phyloP scores from a whole-genome alignment of 192 early-diverging fungal genomes.

The Dimargaris xerosporica region DNA sequence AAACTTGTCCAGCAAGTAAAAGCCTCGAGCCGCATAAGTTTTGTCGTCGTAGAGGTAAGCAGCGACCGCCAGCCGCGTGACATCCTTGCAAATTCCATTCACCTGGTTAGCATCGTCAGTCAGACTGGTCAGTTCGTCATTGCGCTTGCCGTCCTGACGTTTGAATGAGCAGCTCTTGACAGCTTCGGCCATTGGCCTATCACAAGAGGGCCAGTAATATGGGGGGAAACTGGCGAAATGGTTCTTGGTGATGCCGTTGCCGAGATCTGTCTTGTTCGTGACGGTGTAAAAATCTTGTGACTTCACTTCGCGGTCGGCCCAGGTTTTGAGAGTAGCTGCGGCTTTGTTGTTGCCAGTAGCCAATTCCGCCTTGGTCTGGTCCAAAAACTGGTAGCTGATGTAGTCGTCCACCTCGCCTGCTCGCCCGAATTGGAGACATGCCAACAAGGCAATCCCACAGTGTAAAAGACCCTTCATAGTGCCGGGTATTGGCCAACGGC shows the following conservation, averaged over 20 bases:
- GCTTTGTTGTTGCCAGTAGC: too few species aligned
- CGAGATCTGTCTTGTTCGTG: too few species aligned
- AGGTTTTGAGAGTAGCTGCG: too few species aligned
- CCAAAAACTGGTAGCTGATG: too few species aligned
- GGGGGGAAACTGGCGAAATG: background rate
- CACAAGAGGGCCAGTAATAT: background rate
- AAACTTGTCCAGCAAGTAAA: background rate
- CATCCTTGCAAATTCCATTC: background rate
- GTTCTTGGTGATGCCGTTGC: background rate
- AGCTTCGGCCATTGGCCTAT: background rate
- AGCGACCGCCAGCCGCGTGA: background rate
- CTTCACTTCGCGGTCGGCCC: too few species aligned
- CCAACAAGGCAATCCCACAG: too few species aligned
- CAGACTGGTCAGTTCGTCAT: background rate
- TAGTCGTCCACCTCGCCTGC: too few species aligned
- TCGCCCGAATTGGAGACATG: too few species aligned
- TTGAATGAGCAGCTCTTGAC: background rate
- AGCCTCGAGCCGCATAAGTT: background rate
- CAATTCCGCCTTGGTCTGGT: too few species aligned
- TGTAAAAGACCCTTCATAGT: too few species aligned
- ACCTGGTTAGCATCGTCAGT: background rate
- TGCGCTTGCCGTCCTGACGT: constrained; percentile 5
- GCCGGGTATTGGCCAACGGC: too few species aligned
- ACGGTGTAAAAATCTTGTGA: too few species aligned
- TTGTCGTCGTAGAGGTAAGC: background rate